Evolutionary conservation across 257 asterid genomes (phyloP).

Genomic region (Jacaranda copaia): DNA sequence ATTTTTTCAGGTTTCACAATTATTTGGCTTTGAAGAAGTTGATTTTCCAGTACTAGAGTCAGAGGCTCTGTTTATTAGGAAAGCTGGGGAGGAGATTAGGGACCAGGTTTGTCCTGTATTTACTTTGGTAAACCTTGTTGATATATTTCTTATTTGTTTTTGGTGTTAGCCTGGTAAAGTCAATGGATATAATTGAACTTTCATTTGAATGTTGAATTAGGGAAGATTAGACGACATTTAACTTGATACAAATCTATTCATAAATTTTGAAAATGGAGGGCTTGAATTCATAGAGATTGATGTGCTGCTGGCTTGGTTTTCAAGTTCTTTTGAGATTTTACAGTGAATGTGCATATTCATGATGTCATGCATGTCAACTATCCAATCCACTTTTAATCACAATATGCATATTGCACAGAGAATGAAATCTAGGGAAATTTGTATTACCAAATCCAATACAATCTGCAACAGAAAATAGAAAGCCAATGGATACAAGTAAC

Average conservation of each 20-base stretch:
- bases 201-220: neutral
- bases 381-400: neutral
- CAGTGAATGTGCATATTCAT: neutral
- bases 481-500: neutral
- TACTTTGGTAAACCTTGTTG: conserved; percentile 7
- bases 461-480: neutral
- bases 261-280: conserved; percentile 21
- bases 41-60: conserved; percentile 97
- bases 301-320: conserved; percentile 9
- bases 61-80: conserved; percentile 87
- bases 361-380: conserved; percentile 19
- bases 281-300: neutral
- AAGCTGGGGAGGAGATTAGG: conserved; percentile 97
- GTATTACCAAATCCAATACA: conserved; percentile 9
- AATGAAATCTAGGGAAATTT: neutral
- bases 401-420: conserved; percentile 15
- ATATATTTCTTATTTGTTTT: conserved; percentile 5
- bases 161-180: neutral
- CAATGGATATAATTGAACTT: neutral
- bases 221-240: neutral
- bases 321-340: neutral
- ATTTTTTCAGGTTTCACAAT: conserved; percentile 67
- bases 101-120: conserved; percentile 71
- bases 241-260: neutral
- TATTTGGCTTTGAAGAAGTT: conserved; percentile 90